Base-by-base conservation (phyloP, 2,329 filamentous ascomycete genomes). In the Diplocarpon rosae region DNA sequence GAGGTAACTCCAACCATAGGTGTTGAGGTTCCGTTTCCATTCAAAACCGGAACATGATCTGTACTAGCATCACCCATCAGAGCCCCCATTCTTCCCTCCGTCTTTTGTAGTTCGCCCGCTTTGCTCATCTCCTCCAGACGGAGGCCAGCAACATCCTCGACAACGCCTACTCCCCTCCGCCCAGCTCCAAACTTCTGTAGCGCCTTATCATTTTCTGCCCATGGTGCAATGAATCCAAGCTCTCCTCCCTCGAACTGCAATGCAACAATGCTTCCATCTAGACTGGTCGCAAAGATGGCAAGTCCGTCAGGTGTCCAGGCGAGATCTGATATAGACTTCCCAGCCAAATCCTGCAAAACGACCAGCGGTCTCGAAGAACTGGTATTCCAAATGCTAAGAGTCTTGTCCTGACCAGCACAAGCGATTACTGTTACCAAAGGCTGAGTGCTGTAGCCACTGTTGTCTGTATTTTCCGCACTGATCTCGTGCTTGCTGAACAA, bases 31-130 rank as follows among this genome's bases (percentile, higher is more conserved):
- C 42, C 52, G 14, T 56, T 57, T 30, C 47, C 52, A 45, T 53
- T 52, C 48, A 59, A 50, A 43, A 56, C 45, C 51, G 62, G 50
- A 12, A 55, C 51, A 30, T 56, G 51, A 36, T 47, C 53, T 9
- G 53, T 51, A 13, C 72, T 72, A 14, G 75, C 74, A 59, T 95
- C 89, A 5, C 90, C 90, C 92, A 98, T 98, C 31, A 98, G 67
- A n/a, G 90, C 90, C 11, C 92, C 92, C 92, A 98, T 98, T 53
- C 90, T 78, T 2, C 88, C 92, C 65, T 98, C 86, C 0, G 90
- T 89, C 5, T 84, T 89, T 52, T 83, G 85, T 28, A 90, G 75
- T 62, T 98, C 92, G 16, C 84, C 90, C 35, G 83, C 88, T 61
- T 93, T 95, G 66, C 88, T 95, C 61, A 82, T 83, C 56, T 93